phyloP scores from a whole-genome alignment of 768 basidiomycete genomes.

The Pulveroboletus sp. region DNA sequence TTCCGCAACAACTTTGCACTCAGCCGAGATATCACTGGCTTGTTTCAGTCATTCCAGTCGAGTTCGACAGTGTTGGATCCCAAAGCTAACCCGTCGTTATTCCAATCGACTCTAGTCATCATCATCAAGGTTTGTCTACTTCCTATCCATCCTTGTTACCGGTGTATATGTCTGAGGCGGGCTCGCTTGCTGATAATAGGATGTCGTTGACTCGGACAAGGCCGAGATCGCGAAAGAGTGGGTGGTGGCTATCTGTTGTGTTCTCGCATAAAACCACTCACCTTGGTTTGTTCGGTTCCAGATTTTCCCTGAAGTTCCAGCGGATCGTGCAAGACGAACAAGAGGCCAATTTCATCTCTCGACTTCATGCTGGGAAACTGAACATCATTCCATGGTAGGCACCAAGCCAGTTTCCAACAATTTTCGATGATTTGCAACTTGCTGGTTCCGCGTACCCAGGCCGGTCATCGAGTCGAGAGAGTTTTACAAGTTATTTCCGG shows the following conservation, averaged over 20 bases:
- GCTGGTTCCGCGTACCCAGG: constrained; percentile 11
- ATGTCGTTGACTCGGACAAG: constrained; percentile 61
- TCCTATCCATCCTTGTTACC: too few species aligned
- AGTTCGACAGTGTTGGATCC: constrained; percentile 58
- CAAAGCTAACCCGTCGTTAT: constrained; percentile 51
- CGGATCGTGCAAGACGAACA: constrained; percentile 62
- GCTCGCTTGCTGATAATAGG: constrained; percentile 33
- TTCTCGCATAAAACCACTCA: background rate
- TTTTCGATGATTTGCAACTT: too few species aligned
- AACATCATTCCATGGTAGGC: constrained; percentile 55
- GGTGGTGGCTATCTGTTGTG: constrained; percentile 5
- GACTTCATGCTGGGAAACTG: constrained; percentile 51
- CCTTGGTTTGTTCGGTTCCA: constrained; percentile 12
- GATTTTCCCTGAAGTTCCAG: constrained; percentile 55
- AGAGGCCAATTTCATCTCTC: constrained; percentile 58
- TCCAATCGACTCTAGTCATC: constrained; percentile 55
- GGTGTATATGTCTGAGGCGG: too few species aligned
- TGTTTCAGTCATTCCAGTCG: constrained; percentile 60
- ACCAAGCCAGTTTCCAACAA: background rate
- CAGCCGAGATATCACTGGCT: constrained; percentile 53
- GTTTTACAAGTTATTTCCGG: constrained; percentile 54
- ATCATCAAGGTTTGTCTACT: constrained; percentile 57
- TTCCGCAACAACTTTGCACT: constrained; percentile 66
- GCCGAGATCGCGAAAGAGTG: constrained; percentile 56
- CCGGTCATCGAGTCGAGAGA: constrained; percentile 60